Base-by-base conservation (phyloP, 306 rosid species). In the Acmispon strigosus region DNA sequence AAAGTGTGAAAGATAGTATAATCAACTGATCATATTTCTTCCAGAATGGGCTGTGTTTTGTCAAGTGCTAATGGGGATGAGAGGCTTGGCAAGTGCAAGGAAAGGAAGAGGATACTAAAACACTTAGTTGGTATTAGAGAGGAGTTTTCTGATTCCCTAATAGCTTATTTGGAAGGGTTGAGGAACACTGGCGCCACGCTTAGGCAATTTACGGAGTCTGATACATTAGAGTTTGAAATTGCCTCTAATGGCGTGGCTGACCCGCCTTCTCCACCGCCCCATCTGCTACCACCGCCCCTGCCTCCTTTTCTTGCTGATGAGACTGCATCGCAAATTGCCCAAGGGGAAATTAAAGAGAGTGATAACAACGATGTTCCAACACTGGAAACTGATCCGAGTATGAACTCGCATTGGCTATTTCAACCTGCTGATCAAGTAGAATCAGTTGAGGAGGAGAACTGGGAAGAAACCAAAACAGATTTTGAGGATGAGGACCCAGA, bases 191-290 rank as follows among this genome's bases (percentile, higher is more conserved):
- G 99, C 34, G 84, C 77, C 1, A 86, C 99, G 16, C 97, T 94
- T 47, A 70, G 95, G 71, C 99, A 94, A 61, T 87, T 94, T 76
- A 89, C 96, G 0, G 99, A 94, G 36, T 87, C 97, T 0, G 99
- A 89, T 50, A 72, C 80, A 3, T 76, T 94, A 63, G 97, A 94
- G 65, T 77, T 86, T 11, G 99, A 94, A 59, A 82, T 54, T 74
- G 53, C 65, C 41, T 50, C 73, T 27, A 73, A 77, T 55, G 87
- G 62, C 72, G 20, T 83, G 66, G 79, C 72, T 3, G 77, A 60
- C 27, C 88, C 91, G 20, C 73, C 89, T 16, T 87, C 96, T 18
- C 90, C 94, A 1, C 81, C 82, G 1, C 80, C 80, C 13, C 77
- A 73, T 4, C 79, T 92, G 15, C 85, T 75, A 42, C 92, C 87